Percentiles rank a stretch among this genome's conserved stretches.
Evolutionary conservation across 2,329 filamentous ascomycete species (phyloP).

Genomic region (Ophiostoma ulmi): DNA sequence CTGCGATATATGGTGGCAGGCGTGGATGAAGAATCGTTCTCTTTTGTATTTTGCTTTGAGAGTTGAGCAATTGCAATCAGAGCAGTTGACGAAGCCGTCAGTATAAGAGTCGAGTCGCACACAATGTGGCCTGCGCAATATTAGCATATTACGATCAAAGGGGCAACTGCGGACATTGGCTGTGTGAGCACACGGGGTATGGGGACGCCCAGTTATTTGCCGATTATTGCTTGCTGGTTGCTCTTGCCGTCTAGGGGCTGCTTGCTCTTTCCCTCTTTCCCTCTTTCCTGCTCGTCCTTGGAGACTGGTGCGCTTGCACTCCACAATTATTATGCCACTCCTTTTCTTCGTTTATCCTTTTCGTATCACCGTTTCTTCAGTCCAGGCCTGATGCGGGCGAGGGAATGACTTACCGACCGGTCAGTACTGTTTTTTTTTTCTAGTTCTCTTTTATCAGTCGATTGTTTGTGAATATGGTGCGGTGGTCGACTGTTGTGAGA

Average conservation of each 20-base stretch:
- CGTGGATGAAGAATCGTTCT: not conserved
- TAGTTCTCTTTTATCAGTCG: not conserved
- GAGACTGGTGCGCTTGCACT: constrained; percentile 13
- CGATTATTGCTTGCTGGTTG: not conserved
- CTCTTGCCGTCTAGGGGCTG: not conserved
- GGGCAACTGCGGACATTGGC: constrained; percentile 10
- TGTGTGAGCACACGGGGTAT: not conserved
- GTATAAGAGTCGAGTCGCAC: constrained; percentile 5
- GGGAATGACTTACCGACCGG: not conserved
- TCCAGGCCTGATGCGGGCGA: not conserved
- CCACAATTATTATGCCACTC: constrained; percentile 7
- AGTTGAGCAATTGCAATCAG: not conserved
- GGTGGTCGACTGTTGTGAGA: not conserved
- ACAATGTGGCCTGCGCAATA: constrained; percentile 9
- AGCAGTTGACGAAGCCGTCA: constrained; percentile 10
- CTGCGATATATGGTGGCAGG: not conserved
- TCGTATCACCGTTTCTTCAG: not conserved
- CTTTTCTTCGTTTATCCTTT: constrained; percentile 3
- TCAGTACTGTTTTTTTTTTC: not conserved
- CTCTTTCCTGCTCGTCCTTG: constrained; percentile 1
- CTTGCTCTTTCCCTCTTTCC: not conserved
- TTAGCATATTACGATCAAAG: constrained; percentile 8
- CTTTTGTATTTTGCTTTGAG: not conserved
- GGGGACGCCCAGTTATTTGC: constrained; percentile 6
- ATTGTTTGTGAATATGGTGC: not conserved